phyloP scores from a whole-genome alignment of 371 early-diverging fungal genomes.

The Phascolomyces articulosus region DNA sequence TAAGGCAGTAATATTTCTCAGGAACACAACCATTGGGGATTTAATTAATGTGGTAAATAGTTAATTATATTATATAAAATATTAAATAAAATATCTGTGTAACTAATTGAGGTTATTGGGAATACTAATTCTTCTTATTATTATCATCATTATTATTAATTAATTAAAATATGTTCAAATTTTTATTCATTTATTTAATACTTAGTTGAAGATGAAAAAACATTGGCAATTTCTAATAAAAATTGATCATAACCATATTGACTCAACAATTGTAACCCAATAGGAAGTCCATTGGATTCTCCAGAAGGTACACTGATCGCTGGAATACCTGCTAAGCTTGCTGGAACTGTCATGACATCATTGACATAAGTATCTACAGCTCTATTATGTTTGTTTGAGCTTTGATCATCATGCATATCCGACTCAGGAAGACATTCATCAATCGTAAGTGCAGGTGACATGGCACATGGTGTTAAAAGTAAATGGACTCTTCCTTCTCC shows the following conservation, averaged over 20 bases:
- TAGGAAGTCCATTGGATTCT: conserved; percentile 53
- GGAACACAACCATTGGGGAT: too few relatives aligned
- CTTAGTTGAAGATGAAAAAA: background rate
- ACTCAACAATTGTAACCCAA: conserved; percentile 82
- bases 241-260: conserved; percentile 82
- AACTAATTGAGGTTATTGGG: too few relatives aligned
- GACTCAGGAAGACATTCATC: conserved; percentile 27
- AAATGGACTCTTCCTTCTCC: conserved; percentile 55
- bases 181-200: too few relatives aligned
- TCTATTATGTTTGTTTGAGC: background rate
- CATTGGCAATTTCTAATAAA: conserved; percentile 47
- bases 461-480: conserved; percentile 74
- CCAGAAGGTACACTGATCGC: conserved; percentile 71
- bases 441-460: conserved; percentile 65
- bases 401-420: conserved; percentile 17
- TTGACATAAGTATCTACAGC: conserved; percentile 69
- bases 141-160: too few relatives aligned
- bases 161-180: too few relatives aligned
- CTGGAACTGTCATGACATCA: conserved; percentile 91
- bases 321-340: conserved; percentile 83
- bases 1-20: too few relatives aligned
- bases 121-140: too few relatives aligned
- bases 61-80: too few relatives aligned
- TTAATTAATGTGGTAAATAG: too few relatives aligned
- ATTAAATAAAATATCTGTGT: too few relatives aligned